Percentiles rank a stretch among this genome's conserved stretches.
Evolutionary conservation across 2,329 filamentous ascomycete genomes (phyloP).

Genomic region (Neobulgaria alba): DNA sequence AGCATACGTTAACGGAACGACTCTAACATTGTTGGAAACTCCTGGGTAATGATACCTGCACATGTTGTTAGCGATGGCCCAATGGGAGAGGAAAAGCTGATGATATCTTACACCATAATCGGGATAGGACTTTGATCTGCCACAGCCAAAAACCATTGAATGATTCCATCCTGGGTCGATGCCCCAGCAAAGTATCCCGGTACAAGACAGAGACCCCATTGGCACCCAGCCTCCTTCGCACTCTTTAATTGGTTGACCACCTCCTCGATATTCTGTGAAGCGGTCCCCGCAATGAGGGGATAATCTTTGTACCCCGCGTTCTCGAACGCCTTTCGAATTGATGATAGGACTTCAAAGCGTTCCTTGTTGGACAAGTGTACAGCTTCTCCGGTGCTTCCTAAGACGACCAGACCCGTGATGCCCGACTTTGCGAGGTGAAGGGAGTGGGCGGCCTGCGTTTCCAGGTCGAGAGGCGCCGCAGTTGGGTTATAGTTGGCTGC

Average conservation of each 20-base stretch:
- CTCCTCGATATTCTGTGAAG: slow-evolving; percentile 47
- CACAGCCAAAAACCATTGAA: slow-evolving; percentile 49
- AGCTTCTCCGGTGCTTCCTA: slow-evolving; percentile 54
- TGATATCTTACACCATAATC: slow-evolving; percentile 44
- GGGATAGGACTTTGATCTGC: slow-evolving; percentile 52
- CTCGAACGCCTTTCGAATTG: slow-evolving; percentile 44
- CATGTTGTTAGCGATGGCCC: neutral
- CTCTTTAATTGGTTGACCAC: slow-evolving; percentile 39
- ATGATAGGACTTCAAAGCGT: slow-evolving; percentile 42
- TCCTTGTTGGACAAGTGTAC: slow-evolving; percentile 48
- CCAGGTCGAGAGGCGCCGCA: slow-evolving; percentile 39
- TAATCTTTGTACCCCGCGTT: slow-evolving; percentile 46
- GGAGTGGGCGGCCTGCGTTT: slow-evolving; percentile 46
- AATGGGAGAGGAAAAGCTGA: neutral
- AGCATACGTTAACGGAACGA: slow-evolving; percentile 47
- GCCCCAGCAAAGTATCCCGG: slow-evolving; percentile 54
- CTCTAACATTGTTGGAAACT: slow-evolving; percentile 53
- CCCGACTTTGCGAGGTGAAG: slow-evolving; percentile 49
- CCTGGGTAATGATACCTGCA: slow-evolving; percentile 46
- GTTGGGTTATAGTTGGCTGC: slow-evolving; percentile 7
- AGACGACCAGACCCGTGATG: slow-evolving; percentile 49
- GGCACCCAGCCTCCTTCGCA: slow-evolving; percentile 48
- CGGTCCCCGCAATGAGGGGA: slow-evolving; percentile 48
- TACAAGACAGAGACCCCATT: slow-evolving; percentile 54
- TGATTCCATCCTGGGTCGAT: slow-evolving; percentile 46